These are phyloP conservation scores for Circinella minor DNA, from an alignment of 371 early-diverging fungal genomes.

Conservation along the genomic window DNA sequence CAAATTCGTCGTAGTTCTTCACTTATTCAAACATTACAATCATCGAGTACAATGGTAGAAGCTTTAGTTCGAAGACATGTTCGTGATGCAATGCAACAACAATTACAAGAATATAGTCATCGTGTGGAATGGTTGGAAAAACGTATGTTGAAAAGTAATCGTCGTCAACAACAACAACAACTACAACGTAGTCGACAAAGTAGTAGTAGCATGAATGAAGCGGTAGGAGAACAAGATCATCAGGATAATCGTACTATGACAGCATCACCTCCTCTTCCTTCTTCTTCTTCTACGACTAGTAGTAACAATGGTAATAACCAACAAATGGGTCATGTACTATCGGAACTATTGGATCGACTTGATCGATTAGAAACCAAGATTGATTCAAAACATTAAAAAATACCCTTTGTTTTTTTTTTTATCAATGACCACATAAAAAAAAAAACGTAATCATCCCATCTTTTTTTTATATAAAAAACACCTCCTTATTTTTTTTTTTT, in stretches of 20 bases:
- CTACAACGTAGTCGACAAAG: constrained; percentile 10
- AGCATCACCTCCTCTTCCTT: constrained; percentile 10
- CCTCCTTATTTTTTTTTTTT: neutral
- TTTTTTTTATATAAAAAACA: neutral
- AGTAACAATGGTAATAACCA: too few relatives aligned
- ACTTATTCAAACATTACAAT: constrained; percentile 74
- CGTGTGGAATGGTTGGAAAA: constrained; percentile 31
- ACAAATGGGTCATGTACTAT: constrained; percentile 14
- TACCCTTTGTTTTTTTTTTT: neutral
- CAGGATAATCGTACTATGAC: neutral
- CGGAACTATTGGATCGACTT: constrained; percentile 38
- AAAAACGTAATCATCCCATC: neutral
- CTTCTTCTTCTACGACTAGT: constrained; percentile 19
- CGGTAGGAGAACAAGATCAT: neutral
- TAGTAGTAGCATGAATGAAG: neutral
- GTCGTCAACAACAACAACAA: neutral
- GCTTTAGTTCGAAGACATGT: constrained; percentile 69
- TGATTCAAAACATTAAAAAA: constrained; percentile 16
- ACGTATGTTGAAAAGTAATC: constrained; percentile 10
- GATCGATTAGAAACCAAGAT: constrained; percentile 41
- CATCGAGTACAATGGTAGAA: constrained; percentile 75
- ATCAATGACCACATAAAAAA: too few relatives aligned
- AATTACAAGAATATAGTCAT: constrained; percentile 26
- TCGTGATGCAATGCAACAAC: constrained; percentile 36
- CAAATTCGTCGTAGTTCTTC: constrained; percentile 77